phyloP scores from a whole-genome alignment of 1,139 yeast genomes.

The Kodamaea fungicola region DNA sequence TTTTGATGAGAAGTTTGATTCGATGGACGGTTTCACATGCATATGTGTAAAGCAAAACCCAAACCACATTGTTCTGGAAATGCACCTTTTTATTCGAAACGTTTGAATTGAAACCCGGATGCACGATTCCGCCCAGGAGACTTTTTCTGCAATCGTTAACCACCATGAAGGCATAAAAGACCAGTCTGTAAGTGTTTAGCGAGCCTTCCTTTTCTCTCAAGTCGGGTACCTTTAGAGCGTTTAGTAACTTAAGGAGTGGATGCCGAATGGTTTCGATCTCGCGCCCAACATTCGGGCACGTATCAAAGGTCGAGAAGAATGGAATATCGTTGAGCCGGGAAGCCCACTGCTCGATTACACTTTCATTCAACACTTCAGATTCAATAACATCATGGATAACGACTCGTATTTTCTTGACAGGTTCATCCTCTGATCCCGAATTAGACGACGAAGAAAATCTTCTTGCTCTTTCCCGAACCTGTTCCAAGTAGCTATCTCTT shows the following conservation, averaged over 20 bases:
- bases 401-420: background rate
- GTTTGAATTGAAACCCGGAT: slow-evolving; percentile 30
- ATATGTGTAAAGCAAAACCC: slow-evolving; percentile 20
- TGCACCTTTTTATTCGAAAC: slow-evolving; percentile 4
- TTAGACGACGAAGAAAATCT: slow-evolving; percentile 1
- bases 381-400: background rate
- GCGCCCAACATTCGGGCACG: background rate
- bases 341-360: background rate
- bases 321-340: background rate
- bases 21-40: slow-evolving; percentile 15
- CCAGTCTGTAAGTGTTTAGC: background rate
- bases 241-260: background rate
- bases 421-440: background rate
- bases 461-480: slow-evolving; percentile 15
- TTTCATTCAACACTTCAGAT: background rate
- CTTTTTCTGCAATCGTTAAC: slow-evolving; percentile 19
- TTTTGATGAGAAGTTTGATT: background rate
- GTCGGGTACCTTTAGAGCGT: background rate
- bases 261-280: background rate
- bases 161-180: slow-evolving; percentile 19
- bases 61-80: slow-evolving; percentile 16
- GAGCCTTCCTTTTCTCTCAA: background rate
- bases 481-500: slow-evolving; percentile 14
- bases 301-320: background rate
- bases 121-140: slow-evolving; percentile 15